Evolutionary conservation across 805 yeast genomes (phyloP).

Genomic region (Nematodospora valgi): DNA sequence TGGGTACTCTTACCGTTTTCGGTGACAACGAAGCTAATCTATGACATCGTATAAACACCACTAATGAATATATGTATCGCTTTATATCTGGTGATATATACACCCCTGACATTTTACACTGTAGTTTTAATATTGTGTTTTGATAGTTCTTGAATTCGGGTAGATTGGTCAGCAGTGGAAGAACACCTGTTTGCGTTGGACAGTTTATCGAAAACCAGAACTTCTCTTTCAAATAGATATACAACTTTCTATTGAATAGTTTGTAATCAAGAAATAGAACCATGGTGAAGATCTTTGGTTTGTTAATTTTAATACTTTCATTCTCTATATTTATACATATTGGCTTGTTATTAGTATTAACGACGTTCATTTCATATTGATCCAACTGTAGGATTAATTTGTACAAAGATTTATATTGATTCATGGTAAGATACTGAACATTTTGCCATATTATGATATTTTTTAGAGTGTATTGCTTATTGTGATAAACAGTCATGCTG

Average conservation of each 20-base stretch:
- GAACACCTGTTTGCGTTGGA: background rate
- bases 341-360: conserved; percentile 4
- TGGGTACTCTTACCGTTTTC: conserved; percentile 29
- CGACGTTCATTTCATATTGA: conserved; percentile 18
- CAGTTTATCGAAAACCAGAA: conserved; percentile 25
- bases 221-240: conserved; percentile 20
- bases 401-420: conserved; percentile 15
- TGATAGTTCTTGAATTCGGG: background rate
- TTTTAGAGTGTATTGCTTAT: conserved; percentile 7
- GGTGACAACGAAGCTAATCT: conserved; percentile 39
- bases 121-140: conserved; percentile 6
- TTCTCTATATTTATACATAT: conserved; percentile 3
- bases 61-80: conserved; percentile 33
- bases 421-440: conserved; percentile 11
- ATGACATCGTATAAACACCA: conserved; percentile 36
- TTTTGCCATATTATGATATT: conserved; percentile 17
- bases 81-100: conserved; percentile 34
- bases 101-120: conserved; percentile 13
- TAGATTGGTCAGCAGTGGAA: too few relatives aligned
- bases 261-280: conserved; percentile 14
- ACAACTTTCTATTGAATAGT: conserved; percentile 8
- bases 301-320: conserved; percentile 8
- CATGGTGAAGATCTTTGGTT: conserved; percentile 16
- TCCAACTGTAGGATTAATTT: conserved; percentile 18
- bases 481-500: conserved; percentile 2